Evolutionary conservation across 2,329 filamentous ascomycete species (phyloP), one percentile per base, ranked within the genome.

Genomic region (Fusarium domesticum): DNA sequence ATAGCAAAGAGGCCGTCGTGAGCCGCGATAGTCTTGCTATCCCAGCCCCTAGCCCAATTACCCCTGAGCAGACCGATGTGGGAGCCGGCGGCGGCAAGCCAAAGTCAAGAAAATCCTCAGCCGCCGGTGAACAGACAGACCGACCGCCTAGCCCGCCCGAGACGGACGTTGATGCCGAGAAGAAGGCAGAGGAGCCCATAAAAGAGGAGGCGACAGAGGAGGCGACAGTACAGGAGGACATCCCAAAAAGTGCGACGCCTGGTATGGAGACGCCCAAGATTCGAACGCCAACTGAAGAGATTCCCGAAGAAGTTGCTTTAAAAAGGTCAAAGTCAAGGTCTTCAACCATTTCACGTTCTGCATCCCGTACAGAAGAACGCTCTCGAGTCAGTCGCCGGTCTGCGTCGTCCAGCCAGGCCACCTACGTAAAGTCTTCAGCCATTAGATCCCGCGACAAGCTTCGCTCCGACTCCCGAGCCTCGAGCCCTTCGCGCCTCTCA

Each of bases 1-100:
- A 95, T 66, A 95, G 89, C 74, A 93, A 90, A 67, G 92, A 96
- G 70, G 81, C 83, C 35, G 80, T 96, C 42, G 76, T 81, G 53
- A 84, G 81, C 61, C 73, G 73, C 40, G 78, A 83, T 35, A 74
- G 80, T 41, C 54, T 78, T 37, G 63, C 67, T 16, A 46, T 54
- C 6, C 56, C 53, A 18, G 54, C 60, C 37, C 64, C 61, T 50
- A 66, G 81, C 42, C 77, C 77, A 1, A 65, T 76, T 37, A 90
- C 87, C 1, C 87, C 87, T 15, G 85, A 89, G 48, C 76, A 84
- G 17, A 89, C 85, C 17, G 85, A 89, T 60, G 57, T 87, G 17
- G 81, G 82, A 39, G 55, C 48, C 11, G 51, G 39, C 14, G 47
- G 37, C 23, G 46, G 48, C 31, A 48, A 48, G 38, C 37, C 47